Evolutionary conservation across 768 basidiomycete genomes (phyloP).

Genomic region (Lentinula aciculospora): DNA sequence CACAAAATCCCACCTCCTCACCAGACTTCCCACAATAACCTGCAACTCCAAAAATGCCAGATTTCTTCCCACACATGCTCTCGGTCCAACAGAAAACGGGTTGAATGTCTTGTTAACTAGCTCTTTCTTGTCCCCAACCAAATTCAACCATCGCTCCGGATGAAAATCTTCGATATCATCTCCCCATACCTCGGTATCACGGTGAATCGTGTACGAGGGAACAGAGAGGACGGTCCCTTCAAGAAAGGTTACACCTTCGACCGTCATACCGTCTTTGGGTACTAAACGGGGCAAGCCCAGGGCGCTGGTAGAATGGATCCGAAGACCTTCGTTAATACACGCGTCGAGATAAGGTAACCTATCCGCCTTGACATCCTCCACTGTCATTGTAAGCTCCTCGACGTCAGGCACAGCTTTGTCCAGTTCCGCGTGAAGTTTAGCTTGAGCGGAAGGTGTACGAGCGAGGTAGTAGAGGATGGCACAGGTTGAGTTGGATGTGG

Average conservation of each 20-base stretch:
- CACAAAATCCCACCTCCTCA: constrained; percentile 72
- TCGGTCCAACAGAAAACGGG: constrained; percentile 79
- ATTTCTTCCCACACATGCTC: constrained; percentile 83
- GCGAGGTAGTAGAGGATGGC: constrained; percentile 48
- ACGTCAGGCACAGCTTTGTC: constrained; percentile 43
- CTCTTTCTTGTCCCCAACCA: constrained; percentile 44
- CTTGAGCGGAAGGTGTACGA: constrained; percentile 54
- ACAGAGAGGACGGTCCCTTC: constrained; percentile 74
- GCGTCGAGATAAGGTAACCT: constrained; percentile 76
- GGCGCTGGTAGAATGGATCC: constrained; percentile 79
- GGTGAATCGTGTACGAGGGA: constrained; percentile 81
- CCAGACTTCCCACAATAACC: constrained; percentile 76
- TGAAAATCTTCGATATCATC: constrained; percentile 67
- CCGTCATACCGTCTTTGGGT: constrained; percentile 66
- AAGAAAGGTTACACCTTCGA: constrained; percentile 57
- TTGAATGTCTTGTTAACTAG: constrained; percentile 73
- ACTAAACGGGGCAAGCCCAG: constrained; percentile 80
- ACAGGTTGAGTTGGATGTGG: constrained; percentile 77
- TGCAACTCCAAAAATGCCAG: constrained; percentile 74
- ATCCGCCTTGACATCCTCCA: constrained; percentile 55
- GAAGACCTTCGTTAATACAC: constrained; percentile 81
- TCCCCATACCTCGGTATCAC: constrained; percentile 70
- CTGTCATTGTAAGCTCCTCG: constrained; percentile 37
- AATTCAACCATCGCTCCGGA: constrained; percentile 84
- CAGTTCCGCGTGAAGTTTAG: constrained; percentile 73